Evolutionary conservation across 768 basidiomycete genomes (phyloP), one percentile per base, ranked within the genome.

Genomic region (Dentipellis fragilis): DNA sequence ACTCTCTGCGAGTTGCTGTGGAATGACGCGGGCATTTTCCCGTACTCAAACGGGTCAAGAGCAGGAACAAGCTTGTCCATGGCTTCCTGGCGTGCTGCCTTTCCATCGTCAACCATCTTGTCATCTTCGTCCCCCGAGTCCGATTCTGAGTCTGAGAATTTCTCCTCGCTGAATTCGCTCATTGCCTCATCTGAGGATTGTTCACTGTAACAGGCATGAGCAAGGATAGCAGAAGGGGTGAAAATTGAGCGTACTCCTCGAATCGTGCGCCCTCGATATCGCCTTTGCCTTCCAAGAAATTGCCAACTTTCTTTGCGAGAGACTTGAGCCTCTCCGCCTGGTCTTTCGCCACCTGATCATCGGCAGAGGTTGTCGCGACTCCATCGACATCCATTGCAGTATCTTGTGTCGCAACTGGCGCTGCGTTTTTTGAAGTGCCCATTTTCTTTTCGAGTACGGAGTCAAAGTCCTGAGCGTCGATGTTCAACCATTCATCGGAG

Each of bases 201-300:
- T 59, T 87, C 89, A 61, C 87, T 89, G 60, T 42, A 59, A 48
- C 35, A 17, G 10, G 7, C 11, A 12, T 10, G 49, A 35, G 34
- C 46, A 52, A 11, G 35, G 49, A 22, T 23, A n/a, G 29, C 46
- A 52, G 39, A 38, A 48, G 19, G 38, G 50, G 22, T 54, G 3
- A 29, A 29, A 29, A 29, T 29, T 6, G 29, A 29, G 74, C 87
- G 65, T 70, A 98, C 94, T 97, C 95, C 54, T 85, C 83, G 64
- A 99, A 95, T 59, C 76, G 71, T 0, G 93, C 96, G 3, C 96
- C 96, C 59, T 91, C 87, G 9, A 96, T 58, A 57, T 89, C 87
- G 2, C 96, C 96, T 65, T 94, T 72, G 2, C 89, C 93, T 62
- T 92, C 84, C 2, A 99, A 84, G 65, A 99, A 99, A n/a, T 74